Percentiles rank a stretch among this genome's conserved stretches.
Conservation (phyloP, 2,329 filamentous ascomycete genomes). For the Pseudodiploospora longispora region DNA sequence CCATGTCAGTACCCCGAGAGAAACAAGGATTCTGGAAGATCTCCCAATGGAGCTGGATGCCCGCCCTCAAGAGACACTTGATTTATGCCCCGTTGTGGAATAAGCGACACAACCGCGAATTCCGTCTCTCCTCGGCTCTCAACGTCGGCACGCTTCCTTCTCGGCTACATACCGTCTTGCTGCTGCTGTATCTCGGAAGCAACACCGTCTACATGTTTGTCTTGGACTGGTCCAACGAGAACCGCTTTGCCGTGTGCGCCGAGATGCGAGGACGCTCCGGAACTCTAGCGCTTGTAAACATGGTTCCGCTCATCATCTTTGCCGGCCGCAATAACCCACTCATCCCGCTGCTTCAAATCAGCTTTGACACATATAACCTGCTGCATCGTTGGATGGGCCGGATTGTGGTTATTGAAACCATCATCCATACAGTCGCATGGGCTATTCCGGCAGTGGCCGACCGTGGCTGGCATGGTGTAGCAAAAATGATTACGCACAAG, state of each 20-base stretch:
- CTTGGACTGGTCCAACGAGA: conserved; percentile 50
- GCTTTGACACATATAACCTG: conserved; percentile 92
- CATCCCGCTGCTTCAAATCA: conserved; percentile 72
- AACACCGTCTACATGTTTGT: conserved; percentile 56
- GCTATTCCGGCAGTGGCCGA: conserved; percentile 60
- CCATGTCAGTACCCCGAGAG: conserved; percentile 45
- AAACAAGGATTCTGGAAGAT: conserved; percentile 52
- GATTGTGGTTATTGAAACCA: conserved; percentile 58
- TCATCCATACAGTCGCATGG: conserved; percentile 68
- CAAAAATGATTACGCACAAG: conserved; percentile 44
- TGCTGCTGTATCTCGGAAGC: conserved; percentile 49
- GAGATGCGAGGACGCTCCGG: conserved; percentile 82
- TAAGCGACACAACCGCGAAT: conserved; percentile 61
- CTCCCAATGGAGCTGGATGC: conserved; percentile 53
- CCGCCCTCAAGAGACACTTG: conserved; percentile 53
- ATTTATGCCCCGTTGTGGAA: conserved; percentile 53
- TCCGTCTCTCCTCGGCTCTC: conserved; percentile 51
- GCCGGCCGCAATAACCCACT: conserved; percentile 90
- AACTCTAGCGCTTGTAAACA: conserved; percentile 76
- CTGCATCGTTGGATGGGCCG: conserved; percentile 67
- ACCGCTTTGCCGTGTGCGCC: conserved; percentile 60
- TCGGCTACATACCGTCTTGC: conserved; percentile 51
- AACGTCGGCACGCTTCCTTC: conserved; percentile 58
- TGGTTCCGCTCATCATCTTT: conserved; percentile 83
- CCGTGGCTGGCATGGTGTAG: conserved; percentile 53